Conservation (phyloP, 2,329 filamentous ascomycete genomes). For the Cladophialophora psammophila region DNA sequence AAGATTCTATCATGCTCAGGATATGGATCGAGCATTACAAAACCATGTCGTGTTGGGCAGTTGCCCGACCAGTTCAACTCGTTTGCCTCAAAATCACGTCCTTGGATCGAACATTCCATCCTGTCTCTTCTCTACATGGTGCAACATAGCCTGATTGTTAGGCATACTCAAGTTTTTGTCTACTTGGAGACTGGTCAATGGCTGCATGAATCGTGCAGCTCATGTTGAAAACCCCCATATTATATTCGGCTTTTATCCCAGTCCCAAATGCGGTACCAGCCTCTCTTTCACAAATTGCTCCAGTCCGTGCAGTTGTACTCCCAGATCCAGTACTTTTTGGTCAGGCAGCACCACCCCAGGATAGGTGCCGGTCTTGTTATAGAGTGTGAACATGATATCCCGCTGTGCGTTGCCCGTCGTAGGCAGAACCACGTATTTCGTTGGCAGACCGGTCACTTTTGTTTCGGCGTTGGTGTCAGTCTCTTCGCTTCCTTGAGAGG, state of each 20-base stretch:
- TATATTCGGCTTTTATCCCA: not conserved
- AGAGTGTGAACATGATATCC: conserved; percentile 41
- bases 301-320: conserved; percentile 36
- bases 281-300: conserved; percentile 38
- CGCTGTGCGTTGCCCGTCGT: conserved; percentile 39
- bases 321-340: conserved; percentile 36
- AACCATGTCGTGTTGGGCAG: not conserved
- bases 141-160: not conserved
- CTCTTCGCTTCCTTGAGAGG: not conserved
- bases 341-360: conserved; percentile 35
- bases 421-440: conserved; percentile 34
- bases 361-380: conserved; percentile 41
- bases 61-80: not conserved
- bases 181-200: not conserved
- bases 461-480: not conserved
- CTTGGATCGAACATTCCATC: not conserved
- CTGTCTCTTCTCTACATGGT: not conserved
- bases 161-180: not conserved
- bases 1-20: not conserved
- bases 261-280: conserved; percentile 25
- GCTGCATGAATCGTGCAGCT: not conserved
- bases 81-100: not conserved
- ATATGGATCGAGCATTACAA: not conserved
- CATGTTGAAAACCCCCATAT: not conserved
- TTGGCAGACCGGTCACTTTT: conserved; percentile 38